phyloP scores from a whole-genome alignment of 1,139 yeast species.

The Yamadazyma triangularis region DNA sequence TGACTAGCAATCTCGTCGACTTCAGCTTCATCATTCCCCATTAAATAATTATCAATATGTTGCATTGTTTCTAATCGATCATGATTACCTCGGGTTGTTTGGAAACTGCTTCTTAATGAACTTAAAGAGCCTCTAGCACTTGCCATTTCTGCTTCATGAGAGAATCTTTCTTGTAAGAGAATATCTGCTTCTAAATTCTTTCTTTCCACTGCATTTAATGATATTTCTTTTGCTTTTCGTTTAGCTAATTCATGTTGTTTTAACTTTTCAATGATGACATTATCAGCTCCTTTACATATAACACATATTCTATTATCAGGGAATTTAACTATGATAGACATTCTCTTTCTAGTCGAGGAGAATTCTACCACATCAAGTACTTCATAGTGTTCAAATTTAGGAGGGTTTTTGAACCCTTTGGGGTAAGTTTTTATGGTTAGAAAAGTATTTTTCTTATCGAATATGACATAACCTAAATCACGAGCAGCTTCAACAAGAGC shows the following conservation, averaged over 20 bases:
- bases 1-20: conserved; percentile 54
- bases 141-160: conserved; percentile 28
- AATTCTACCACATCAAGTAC: conserved; percentile 81
- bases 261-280: conserved; percentile 76
- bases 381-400: conserved; percentile 65
- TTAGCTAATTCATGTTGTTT: conserved; percentile 55
- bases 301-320: conserved; percentile 79
- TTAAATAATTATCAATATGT: conserved; percentile 56
- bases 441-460: conserved; percentile 56
- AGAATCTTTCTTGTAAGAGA: conserved; percentile 49
- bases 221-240: conserved; percentile 58
- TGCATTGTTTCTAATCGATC: conserved; percentile 18
- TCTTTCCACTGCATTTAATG: conserved; percentile 56
- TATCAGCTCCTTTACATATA: conserved; percentile 84
- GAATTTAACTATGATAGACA: conserved; percentile 80
- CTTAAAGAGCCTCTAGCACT: conserved; percentile 22
- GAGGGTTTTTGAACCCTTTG: conserved; percentile 62
- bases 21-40: conserved; percentile 50
- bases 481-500: conserved; percentile 93
- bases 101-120: conserved; percentile 31
- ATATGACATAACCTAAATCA: conserved; percentile 83
- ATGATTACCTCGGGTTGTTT: conserved; percentile 16
- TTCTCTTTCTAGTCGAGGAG: conserved; percentile 82
- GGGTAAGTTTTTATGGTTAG: conserved; percentile 78
- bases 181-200: conserved; percentile 79